Conservation (phyloP, 345 rosid species). For the Salix brachista region DNA sequence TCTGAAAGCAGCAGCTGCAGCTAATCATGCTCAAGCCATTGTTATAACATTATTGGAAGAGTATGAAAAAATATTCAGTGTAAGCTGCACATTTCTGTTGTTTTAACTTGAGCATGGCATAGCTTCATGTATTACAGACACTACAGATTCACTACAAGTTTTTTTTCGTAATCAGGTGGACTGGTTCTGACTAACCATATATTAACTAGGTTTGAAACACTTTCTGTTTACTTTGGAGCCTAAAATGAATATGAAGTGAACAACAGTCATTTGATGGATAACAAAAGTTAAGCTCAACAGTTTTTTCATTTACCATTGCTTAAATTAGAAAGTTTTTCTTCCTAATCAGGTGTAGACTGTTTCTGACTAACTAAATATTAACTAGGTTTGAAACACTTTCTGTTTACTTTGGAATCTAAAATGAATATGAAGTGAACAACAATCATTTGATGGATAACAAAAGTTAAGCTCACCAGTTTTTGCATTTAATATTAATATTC, state of each 20-base stretch:
- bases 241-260: not conserved
- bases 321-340: not conserved
- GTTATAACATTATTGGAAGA: constrained; percentile 84
- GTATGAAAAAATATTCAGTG: constrained; percentile 80
- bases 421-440: not conserved
- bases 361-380: not conserved
- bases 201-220: not conserved
- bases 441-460: not conserved
- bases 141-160: not conserved
- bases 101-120: not conserved
- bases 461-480: not conserved
- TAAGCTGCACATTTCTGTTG: constrained; percentile 34
- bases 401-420: not conserved
- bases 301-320: not conserved
- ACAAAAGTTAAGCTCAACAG: not conserved
- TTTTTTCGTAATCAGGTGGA: not conserved
- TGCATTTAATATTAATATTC: not conserved
- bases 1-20: constrained; percentile 97
- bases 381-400: not conserved
- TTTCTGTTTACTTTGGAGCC: not conserved
- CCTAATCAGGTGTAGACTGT: not conserved
- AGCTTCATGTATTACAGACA: constrained; percentile 2
- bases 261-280: not conserved
- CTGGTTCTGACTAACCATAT: not conserved
- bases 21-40: constrained; percentile 99